These are phyloP conservation scores for Neurospora pannonica DNA, from an alignment of 495 filamentous ascomycete genomes.

Conservation along the genomic window DNA sequence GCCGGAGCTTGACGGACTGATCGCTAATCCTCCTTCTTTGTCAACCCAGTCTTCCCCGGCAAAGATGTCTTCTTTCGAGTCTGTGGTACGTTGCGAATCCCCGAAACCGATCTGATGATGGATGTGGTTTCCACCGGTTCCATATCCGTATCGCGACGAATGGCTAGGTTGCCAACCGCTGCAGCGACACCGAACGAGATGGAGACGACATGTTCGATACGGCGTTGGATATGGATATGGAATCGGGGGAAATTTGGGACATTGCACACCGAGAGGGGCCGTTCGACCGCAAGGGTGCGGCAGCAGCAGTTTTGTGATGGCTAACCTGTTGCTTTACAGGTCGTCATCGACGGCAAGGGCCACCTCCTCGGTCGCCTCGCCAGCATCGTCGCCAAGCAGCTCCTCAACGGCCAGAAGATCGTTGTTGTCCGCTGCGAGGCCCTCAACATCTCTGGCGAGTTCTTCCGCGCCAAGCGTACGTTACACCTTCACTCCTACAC, in stretches of 20 bases:
- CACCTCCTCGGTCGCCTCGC: conserved; percentile 98
- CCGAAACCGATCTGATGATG: not conserved
- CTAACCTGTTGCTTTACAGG: conserved; percentile 42
- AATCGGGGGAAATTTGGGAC: not conserved
- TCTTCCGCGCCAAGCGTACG: conserved; percentile 99
- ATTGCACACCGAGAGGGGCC: not conserved
- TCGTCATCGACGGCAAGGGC: conserved; percentile 99
- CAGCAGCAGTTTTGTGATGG: conserved; percentile 1
- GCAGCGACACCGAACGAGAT: conserved; percentile 1
- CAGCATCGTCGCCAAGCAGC: conserved; percentile 98
- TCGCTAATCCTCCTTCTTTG: conserved; percentile 22
- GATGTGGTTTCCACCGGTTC: not conserved
- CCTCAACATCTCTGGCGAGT: conserved; percentile 99
- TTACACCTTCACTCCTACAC: conserved; percentile 24
- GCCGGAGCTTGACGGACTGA: conserved; percentile 27
- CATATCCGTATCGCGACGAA: not conserved
- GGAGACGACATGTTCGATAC: not conserved
- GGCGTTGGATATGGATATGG: not conserved
- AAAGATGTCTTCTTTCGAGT: conserved; percentile 97
- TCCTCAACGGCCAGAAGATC: conserved; percentile 98
- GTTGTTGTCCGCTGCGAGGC: conserved; percentile 97
- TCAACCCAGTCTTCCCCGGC: conserved; percentile 31
- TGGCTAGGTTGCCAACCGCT: not conserved
- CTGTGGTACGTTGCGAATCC: conserved; percentile 65
- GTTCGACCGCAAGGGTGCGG: not conserved